A percentile compares a stretch with the other conserved stretches of the same genome.
Evolutionary conservation across 2,329 filamentous ascomycete genomes (phyloP).

Genomic region (Colletotrichum cordylinicola): DNA sequence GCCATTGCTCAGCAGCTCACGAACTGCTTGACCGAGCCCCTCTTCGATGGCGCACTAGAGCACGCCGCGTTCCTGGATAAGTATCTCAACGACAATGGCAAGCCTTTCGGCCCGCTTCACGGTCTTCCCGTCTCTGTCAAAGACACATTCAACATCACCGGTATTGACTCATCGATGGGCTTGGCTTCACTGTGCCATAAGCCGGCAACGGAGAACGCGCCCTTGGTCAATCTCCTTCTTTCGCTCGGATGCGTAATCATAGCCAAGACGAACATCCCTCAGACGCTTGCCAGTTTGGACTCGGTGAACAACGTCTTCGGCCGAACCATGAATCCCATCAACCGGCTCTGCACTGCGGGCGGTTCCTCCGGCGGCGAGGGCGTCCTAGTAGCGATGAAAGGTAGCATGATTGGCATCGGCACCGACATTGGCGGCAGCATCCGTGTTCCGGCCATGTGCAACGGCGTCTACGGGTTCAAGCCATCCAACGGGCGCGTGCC

Average conservation of each 20-base stretch:
- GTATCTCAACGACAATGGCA: constrained; percentile 43
- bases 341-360: constrained; percentile 8
- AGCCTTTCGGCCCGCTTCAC: constrained; percentile 62
- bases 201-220: constrained; percentile 31
- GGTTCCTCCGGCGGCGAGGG: constrained; percentile 18
- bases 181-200: constrained; percentile 37
- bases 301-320: constrained; percentile 20
- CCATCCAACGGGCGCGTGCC: constrained; percentile 9
- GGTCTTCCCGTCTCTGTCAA: constrained; percentile 63
- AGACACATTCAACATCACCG: constrained; percentile 47
- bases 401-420: constrained; percentile 7
- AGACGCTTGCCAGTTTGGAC: constrained; percentile 27
- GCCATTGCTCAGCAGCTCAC: constrained; percentile 63
- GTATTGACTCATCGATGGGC: constrained; percentile 52
- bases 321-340: constrained; percentile 16
- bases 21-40: constrained; percentile 56
- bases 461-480: constrained; percentile 18
- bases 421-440: constrained; percentile 20
- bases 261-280: constrained; percentile 29
- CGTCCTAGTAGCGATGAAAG: constrained; percentile 7
- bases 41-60: constrained; percentile 54
- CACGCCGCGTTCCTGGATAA: constrained; percentile 53
- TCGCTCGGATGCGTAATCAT: constrained; percentile 31
- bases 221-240: constrained; percentile 32
- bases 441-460: constrained; percentile 17